These are phyloP conservation scores for Monosporascus sp. DNA, from an alignment of 2,329 filamentous ascomycete genomes.

Conservation along the genomic window DNA sequence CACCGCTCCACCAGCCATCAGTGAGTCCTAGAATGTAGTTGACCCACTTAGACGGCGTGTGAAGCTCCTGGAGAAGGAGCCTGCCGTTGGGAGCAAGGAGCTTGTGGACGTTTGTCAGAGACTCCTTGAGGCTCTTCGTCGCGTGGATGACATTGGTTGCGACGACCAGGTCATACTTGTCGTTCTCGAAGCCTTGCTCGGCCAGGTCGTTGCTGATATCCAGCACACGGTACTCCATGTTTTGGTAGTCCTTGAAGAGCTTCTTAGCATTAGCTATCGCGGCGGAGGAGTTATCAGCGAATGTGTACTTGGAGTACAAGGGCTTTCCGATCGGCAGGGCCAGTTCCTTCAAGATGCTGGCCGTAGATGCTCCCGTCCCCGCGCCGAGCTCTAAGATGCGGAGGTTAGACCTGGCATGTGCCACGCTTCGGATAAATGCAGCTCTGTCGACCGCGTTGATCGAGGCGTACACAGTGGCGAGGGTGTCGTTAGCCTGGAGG, in stretches of 20 bases:
- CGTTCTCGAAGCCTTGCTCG: constrained; percentile 17
- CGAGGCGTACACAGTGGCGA: too few relatives aligned
- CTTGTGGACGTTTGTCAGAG: constrained; percentile 14
- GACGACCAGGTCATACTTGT: constrained; percentile 19
- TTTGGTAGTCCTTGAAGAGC: background rate
- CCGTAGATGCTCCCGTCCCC: too few relatives aligned
- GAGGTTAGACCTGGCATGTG: too few relatives aligned
- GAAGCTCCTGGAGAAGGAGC: constrained; percentile 23
- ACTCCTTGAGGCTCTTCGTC: constrained; percentile 10
- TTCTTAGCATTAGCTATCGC: too few relatives aligned
- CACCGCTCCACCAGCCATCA: constrained; percentile 31
- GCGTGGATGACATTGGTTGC: constrained; percentile 18
- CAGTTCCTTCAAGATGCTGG: too few relatives aligned
- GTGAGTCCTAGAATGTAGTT: constrained; percentile 26
- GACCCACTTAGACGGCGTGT: constrained; percentile 16
- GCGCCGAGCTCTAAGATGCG: too few relatives aligned
- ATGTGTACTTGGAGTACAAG: too few relatives aligned
- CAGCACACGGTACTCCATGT: constrained; percentile 14
- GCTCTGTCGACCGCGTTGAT: too few relatives aligned
- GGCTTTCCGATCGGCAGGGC: too few relatives aligned
- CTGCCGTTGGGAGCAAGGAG: constrained; percentile 24
- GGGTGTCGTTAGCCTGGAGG: too few relatives aligned
- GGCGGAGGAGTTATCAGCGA: too few relatives aligned
- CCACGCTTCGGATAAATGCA: too few relatives aligned
- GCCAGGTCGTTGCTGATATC: constrained; percentile 16